Conservation (phyloP, 306 rosid genomes). For the Fragaria ananassa region DNA sequence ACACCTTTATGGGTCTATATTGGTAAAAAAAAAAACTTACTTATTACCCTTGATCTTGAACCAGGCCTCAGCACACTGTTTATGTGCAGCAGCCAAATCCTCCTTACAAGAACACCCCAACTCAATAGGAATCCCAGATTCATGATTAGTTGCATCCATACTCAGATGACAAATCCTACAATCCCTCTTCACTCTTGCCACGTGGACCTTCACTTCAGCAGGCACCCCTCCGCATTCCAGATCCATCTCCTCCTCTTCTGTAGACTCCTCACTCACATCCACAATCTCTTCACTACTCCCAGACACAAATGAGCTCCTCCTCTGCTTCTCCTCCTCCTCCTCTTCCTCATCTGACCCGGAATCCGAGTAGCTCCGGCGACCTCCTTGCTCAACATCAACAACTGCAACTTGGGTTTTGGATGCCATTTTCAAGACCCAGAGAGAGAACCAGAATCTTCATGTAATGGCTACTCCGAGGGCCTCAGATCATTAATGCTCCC, state of each 20-base stretch:
- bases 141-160: slow-evolving; percentile 67
- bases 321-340: slow-evolving; percentile 36
- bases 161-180: slow-evolving; percentile 81
- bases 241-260: slow-evolving; percentile 56
- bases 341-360: background rate
- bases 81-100: slow-evolving; percentile 94
- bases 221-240: slow-evolving; percentile 42
- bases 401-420: slow-evolving; percentile 44
- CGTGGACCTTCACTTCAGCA: slow-evolving; percentile 47
- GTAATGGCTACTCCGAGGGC: slow-evolving; percentile 37
- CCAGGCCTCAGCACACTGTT: slow-evolving; percentile 95
- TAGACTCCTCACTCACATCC: slow-evolving; percentile 27
- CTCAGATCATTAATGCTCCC: slow-evolving; percentile 41
- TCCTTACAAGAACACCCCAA: slow-evolving; percentile 88
- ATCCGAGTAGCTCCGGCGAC: slow-evolving; percentile 36
- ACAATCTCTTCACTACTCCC: slow-evolving; percentile 47
- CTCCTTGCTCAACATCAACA: slow-evolving; percentile 29
- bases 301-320: slow-evolving; percentile 30
- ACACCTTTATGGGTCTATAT: background rate
- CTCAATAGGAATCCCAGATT: slow-evolving; percentile 81
- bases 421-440: slow-evolving; percentile 48
- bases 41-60: slow-evolving; percentile 93
- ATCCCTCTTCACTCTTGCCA: slow-evolving; percentile 69
- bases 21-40: slow-evolving; percentile 37
- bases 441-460: slow-evolving; percentile 57